Percentiles rank a stretch among this genome's conserved stretches.
These are phyloP conservation scores for Rhizophagus sp. DNA, from an alignment of 192 early-diverging fungal species.

Conservation along the genomic window DNA sequence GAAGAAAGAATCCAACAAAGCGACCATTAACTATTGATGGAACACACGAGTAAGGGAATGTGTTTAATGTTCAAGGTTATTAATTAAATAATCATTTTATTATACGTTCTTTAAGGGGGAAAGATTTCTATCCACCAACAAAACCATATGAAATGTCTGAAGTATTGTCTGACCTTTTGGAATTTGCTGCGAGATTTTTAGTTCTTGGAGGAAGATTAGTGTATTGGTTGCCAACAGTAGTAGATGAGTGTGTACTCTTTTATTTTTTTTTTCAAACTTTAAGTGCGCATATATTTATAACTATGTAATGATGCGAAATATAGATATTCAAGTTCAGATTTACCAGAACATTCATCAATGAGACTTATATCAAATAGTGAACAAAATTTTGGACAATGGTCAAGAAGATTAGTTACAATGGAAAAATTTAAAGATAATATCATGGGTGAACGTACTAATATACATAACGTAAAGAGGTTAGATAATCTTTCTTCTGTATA, in stretches of 20 bases:
- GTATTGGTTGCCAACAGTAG: constrained; percentile 95
- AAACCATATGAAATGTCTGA: constrained; percentile 94
- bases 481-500: constrained; percentile 2
- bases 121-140: constrained; percentile 85
- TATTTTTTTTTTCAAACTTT: not conserved
- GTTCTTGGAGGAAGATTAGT: constrained; percentile 83
- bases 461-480: constrained; percentile 6
- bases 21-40: constrained; percentile 45
- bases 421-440: constrained; percentile 67
- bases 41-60: constrained; percentile 40
- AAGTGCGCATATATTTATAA: not conserved
- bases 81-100: no score
- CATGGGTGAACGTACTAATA: constrained; percentile 11
- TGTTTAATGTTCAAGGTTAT: no score
- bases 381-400: constrained; percentile 94
- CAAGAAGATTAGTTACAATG: constrained; percentile 91
- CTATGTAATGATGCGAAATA: not conserved
- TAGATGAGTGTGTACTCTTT: constrained; percentile 63
- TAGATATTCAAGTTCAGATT: constrained; percentile 68
- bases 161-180: constrained; percentile 80
- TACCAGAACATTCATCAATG: constrained; percentile 83
- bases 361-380: constrained; percentile 86
- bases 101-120: constrained; percentile 34
- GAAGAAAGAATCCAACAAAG: constrained; percentile 57
- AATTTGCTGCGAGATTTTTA: constrained; percentile 79